A percentile compares a stretch with the other conserved stretches of the same genome.
Evolutionary conservation across 2,329 filamentous ascomycete species (phyloP).

Genomic region (Botrytis pseudocinerea): DNA sequence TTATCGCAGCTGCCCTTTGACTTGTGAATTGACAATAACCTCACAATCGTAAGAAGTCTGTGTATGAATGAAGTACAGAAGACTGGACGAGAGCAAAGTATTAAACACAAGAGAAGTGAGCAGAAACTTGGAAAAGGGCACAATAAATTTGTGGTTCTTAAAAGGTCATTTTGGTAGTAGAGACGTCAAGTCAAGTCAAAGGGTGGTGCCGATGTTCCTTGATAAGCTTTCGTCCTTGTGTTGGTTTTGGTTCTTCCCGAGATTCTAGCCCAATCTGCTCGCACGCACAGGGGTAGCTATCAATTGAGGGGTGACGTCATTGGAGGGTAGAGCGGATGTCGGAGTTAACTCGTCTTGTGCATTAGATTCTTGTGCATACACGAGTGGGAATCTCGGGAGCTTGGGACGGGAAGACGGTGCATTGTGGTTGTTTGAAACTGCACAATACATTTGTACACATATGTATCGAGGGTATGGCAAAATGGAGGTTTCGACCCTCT

Average conservation of each 20-base stretch:
- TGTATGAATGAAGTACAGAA: not conserved
- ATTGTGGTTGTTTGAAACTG: too few relatives aligned
- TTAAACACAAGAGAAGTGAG: not conserved
- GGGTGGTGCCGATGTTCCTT: slow-evolving; percentile 6
- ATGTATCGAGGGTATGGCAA: not conserved
- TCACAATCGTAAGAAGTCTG: not conserved
- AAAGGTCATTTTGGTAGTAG: not conserved
- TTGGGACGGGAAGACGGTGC: not conserved
- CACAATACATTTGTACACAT: too few relatives aligned
- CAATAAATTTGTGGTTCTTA: slow-evolving; percentile 1
- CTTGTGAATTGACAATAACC: not conserved
- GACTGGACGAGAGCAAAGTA: not conserved
- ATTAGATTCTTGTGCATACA: not conserved
- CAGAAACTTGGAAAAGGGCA: not conserved
- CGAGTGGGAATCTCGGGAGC: too few relatives aligned
- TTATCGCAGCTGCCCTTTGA: not conserved
- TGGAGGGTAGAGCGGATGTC: slow-evolving; percentile 1
- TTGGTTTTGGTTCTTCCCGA: not conserved
- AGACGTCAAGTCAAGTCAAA: not conserved
- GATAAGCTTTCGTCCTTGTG: not conserved
- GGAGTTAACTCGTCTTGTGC: not conserved
- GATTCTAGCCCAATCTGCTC: not conserved
- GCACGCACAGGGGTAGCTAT: not conserved
- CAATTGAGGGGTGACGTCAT: not conserved
- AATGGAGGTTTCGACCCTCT: not conserved